phyloP scores from a whole-genome alignment of 805 yeast species.

The Pichia phayaonensis region DNA sequence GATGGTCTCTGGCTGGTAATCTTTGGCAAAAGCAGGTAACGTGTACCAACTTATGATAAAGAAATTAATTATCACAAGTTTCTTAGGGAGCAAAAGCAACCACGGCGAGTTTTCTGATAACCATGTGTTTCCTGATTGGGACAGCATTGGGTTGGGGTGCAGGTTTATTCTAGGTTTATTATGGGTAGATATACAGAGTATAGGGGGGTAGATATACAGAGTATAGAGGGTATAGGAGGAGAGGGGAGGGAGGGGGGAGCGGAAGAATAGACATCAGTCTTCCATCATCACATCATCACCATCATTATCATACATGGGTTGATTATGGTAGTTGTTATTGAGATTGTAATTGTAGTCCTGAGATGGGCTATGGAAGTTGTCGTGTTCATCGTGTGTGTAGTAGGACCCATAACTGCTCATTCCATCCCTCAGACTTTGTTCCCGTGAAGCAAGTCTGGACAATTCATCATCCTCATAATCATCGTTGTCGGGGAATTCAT shows the following conservation, averaged over 20 bases:
- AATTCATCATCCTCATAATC: neutral
- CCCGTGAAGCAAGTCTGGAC: neutral
- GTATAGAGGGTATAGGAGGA: too few species aligned
- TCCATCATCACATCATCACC: conserved; percentile 9
- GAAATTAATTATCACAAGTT: too few species aligned
- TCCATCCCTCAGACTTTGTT: conserved; percentile 5
- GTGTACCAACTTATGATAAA: too few species aligned
- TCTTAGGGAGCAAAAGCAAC: too few species aligned
- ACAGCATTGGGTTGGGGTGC: too few species aligned
- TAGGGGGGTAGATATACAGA: neutral
- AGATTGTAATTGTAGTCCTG: neutral
- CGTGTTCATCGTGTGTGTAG: conserved; percentile 8
- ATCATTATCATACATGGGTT: conserved; percentile 2
- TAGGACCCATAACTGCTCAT: conserved; percentile 15
- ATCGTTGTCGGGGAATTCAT: neutral
- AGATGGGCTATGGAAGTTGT: neutral
- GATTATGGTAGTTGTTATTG: too few species aligned
- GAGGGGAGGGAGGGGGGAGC: neutral
- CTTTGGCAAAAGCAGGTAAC: too few species aligned
- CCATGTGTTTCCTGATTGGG: neutral
- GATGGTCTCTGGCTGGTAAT: too few species aligned
- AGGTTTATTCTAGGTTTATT: too few species aligned
- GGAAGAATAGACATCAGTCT: neutral
- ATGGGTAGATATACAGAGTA: too few species aligned
- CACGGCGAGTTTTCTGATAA: too few species aligned